Conservation (phyloP, 176 grass and related monocot genomes). For the Stipa capillata region DNA sequence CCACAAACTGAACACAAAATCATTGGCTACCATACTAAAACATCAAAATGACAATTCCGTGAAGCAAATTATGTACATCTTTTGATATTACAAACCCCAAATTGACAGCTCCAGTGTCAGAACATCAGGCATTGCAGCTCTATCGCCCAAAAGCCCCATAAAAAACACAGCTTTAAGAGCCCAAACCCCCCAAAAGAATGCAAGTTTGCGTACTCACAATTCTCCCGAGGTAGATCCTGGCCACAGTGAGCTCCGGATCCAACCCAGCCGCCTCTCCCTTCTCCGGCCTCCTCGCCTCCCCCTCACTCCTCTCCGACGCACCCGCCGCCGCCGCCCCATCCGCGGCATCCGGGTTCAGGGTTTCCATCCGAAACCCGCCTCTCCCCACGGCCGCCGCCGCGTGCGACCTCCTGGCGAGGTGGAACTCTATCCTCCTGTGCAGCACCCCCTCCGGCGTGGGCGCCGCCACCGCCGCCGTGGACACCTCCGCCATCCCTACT, state of each 20-base stretch:
- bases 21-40: neutral
- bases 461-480: neutral
- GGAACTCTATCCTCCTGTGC: conserved; percentile 78
- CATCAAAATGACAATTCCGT: neutral
- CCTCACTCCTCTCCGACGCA: neutral
- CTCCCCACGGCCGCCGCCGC: conserved; percentile 7
- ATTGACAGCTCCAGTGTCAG: neutral
- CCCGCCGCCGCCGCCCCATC: neutral
- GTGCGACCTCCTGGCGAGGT: conserved; percentile 42
- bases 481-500: conserved; percentile 25
- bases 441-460: conserved; percentile 49
- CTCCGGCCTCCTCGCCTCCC: conserved; percentile 25
- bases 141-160: neutral
- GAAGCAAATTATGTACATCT: neutral
- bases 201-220: conserved; percentile 58
- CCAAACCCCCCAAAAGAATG: neutral
- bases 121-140: neutral
- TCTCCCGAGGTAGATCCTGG: conserved; percentile 83
- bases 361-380: conserved; percentile 66
- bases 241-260: conserved; percentile 73
- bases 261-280: conserved; percentile 45
- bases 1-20: neutral
- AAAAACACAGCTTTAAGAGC: neutral
- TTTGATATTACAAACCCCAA: neutral
- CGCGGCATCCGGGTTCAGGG: conserved; percentile 57